A percentile compares a stretch with the other conserved stretches of the same genome.
Evolutionary conservation across 2,329 filamentous ascomycete genomes (phyloP).

Genomic region (Penicillium digitatum): DNA sequence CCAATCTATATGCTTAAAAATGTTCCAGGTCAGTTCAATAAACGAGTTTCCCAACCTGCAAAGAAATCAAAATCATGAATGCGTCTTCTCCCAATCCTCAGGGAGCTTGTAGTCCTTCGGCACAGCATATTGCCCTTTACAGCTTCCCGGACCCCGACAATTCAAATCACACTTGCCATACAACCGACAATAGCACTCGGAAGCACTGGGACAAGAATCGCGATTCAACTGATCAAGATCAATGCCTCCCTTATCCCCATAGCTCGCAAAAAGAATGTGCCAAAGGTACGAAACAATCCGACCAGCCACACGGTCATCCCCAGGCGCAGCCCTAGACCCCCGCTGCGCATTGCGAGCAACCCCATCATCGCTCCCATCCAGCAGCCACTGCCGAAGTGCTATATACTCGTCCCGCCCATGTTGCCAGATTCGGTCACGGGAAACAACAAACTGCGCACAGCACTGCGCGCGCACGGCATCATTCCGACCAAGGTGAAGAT

Average conservation of each 20-base stretch:
- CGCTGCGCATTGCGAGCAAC: background rate
- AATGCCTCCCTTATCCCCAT: constrained; percentile 22
- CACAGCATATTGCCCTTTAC: constrained; percentile 40
- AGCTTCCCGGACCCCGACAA: constrained; percentile 33
- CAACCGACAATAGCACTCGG: constrained; percentile 45
- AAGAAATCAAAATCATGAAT: constrained; percentile 20
- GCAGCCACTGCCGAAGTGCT: constrained; percentile 53
- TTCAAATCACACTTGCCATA: constrained; percentile 42
- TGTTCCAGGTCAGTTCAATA: background rate
- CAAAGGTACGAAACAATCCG: constrained; percentile 50
- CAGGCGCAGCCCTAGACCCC: constrained; percentile 32
- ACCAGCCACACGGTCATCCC: constrained; percentile 44
- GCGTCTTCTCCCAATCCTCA: constrained; percentile 32
- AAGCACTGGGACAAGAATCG: constrained; percentile 36
- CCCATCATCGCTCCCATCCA: constrained; percentile 34
- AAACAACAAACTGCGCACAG: constrained; percentile 56
- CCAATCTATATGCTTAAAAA: background rate
- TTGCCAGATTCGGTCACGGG: constrained; percentile 46
- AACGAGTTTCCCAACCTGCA: background rate
- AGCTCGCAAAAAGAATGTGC: constrained; percentile 47
- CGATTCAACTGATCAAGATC: constrained; percentile 39
- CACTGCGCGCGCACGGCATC: constrained; percentile 49
- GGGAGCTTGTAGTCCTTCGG: constrained; percentile 39
- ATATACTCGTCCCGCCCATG: constrained; percentile 51
- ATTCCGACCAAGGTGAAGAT: constrained; percentile 37